phyloP scores from a whole-genome alignment of 768 basidiomycete species.

The Macrolepiota albuminosa region DNA sequence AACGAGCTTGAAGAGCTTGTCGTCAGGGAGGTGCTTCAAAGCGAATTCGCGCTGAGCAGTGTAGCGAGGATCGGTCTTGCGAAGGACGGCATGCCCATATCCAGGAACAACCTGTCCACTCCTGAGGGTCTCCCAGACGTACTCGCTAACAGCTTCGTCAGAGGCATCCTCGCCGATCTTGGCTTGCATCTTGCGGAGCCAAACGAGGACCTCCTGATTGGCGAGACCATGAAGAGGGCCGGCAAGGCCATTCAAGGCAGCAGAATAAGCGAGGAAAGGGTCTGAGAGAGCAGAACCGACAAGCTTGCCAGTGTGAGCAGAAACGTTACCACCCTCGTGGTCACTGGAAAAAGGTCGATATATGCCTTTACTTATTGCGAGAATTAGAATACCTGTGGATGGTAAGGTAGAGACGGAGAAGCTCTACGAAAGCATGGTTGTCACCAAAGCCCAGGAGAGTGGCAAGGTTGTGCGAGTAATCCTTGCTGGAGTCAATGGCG shows the following conservation, averaged over 20 bases:
- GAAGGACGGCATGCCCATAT: conserved; percentile 81
- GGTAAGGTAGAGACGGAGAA: conserved; percentile 93
- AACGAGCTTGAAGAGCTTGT: conserved; percentile 94
- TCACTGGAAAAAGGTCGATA: conserved; percentile 43
- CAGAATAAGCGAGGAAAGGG: conserved; percentile 92
- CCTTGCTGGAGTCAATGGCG: conserved; percentile 77
- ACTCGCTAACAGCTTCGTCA: conserved; percentile 87
- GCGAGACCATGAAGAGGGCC: conserved; percentile 96
- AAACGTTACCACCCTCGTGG: conserved; percentile 98
- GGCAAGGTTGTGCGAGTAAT: conserved; percentile 87
- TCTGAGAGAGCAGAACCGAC: conserved; percentile 96
- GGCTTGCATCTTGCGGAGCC: conserved; percentile 91
- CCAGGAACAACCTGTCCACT: conserved; percentile 92
- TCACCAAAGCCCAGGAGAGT: conserved; percentile 90
- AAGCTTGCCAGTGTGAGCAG: conserved; percentile 89
- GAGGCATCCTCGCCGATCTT: conserved; percentile 82
- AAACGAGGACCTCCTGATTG: conserved; percentile 95
- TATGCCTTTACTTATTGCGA: background rate
- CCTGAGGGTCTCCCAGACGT: conserved; percentile 94
- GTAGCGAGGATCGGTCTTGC: conserved; percentile 93
- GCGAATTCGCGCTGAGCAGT: conserved; percentile 89
- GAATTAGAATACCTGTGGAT: conserved; percentile 70
- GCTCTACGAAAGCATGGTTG: conserved; percentile 84
- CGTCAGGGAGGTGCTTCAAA: conserved; percentile 75
- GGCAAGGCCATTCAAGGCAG: conserved; percentile 92